A percentile compares a stretch with the other conserved stretches of the same genome.
These are phyloP conservation scores for Eucalyptus sp. DNA, from an alignment of 345 rosid species.

Conservation along the genomic window DNA sequence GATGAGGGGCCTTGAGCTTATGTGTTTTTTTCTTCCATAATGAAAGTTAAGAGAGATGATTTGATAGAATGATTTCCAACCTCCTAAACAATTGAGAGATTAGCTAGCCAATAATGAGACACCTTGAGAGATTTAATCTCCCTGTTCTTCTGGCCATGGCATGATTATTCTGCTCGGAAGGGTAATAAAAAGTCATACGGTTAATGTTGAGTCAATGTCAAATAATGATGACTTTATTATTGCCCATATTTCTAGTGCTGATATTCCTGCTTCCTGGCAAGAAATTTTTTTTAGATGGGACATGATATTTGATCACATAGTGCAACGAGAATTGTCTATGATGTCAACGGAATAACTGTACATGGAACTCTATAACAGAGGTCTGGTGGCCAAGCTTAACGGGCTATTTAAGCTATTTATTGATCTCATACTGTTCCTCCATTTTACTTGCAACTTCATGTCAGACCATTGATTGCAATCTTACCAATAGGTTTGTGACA, in stretches of 20 bases:
- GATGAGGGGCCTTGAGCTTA: neutral
- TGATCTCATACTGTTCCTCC: neutral
- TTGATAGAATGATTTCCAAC: neutral
- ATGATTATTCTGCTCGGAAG: neutral
- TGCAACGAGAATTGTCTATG: neutral
- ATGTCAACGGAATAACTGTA: neutral
- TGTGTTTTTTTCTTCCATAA: neutral
- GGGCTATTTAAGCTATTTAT: neutral
- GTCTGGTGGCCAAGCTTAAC: neutral
- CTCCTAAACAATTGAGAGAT: neutral
- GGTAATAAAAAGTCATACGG: neutral
- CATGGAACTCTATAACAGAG: neutral
- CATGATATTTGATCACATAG: neutral
- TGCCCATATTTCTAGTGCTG: neutral
- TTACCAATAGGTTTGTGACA: conserved; percentile 57
- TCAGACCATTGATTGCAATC: neutral
- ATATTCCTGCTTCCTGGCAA: neutral
- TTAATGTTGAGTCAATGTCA: neutral
- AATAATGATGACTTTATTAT: neutral
- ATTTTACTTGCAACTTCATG: neutral
- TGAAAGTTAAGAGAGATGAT: neutral
- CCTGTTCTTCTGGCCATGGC: neutral
- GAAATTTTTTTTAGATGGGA: neutral
- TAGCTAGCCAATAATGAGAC: neutral
- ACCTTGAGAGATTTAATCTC: neutral